Evolutionary conservation across 164 flowering plant species (phyloP).

Genomic region (Vitis rupestris): DNA sequence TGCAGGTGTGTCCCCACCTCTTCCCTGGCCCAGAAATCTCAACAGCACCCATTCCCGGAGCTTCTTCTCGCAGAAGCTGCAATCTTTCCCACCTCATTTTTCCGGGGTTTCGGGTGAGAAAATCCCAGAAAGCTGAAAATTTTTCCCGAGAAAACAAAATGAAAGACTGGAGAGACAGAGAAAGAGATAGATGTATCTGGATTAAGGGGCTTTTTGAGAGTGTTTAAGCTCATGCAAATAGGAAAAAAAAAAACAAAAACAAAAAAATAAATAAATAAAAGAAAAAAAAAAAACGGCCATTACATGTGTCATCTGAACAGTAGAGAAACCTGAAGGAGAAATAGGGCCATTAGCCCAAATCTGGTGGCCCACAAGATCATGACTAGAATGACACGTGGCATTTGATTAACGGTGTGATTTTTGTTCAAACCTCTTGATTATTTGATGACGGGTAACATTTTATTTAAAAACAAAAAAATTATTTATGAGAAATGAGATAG

Average conservation of each 20-base stretch:
- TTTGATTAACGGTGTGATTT: too few species aligned
- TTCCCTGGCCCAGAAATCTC: constrained; percentile 65
- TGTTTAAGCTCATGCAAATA: constrained; percentile 15
- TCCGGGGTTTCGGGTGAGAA: constrained; percentile 1
- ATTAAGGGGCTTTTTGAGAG: background rate
- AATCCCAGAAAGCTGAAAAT: constrained; percentile 5
- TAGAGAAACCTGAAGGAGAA: background rate
- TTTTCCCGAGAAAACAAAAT: background rate
- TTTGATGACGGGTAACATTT: too few species aligned
- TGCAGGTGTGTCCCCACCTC: constrained; percentile 98
- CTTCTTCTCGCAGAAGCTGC: constrained; percentile 13
- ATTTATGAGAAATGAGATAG: too few species aligned
- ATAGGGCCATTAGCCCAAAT: background rate
- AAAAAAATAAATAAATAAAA: background rate
- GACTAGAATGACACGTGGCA: too few species aligned
- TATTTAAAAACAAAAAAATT: too few species aligned
- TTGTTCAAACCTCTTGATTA: too few species aligned
- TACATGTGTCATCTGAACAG: background rate
- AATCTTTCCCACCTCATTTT: constrained; percentile 65
- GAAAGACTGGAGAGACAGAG: background rate
- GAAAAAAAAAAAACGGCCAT: background rate
- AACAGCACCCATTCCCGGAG: constrained; percentile 11
- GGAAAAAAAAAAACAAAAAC: constrained; percentile 5
- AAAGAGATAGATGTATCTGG: background rate
- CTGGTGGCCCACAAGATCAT: too few species aligned